Percentiles rank a stretch among this genome's conserved stretches.
These are phyloP conservation scores for Aurantiochytrium sp. DNA, from an alignment of 108 stramenopile genomes.

Conservation along the genomic window DNA sequence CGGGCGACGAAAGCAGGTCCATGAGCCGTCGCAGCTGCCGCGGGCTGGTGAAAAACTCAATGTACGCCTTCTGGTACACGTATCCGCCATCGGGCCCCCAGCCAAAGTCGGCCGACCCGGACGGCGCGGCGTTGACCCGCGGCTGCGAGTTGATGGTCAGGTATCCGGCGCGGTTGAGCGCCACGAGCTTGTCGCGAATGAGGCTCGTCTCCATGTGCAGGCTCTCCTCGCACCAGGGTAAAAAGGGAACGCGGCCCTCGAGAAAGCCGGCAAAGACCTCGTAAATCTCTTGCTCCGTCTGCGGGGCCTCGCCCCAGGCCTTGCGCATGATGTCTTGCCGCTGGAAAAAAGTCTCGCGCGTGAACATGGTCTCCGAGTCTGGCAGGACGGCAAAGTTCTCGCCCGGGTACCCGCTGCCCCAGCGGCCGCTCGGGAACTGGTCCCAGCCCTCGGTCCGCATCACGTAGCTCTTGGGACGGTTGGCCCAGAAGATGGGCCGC, in stretches of 20 bases:
- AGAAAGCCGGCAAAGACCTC: slow-evolving; percentile 88
- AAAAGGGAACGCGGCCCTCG: slow-evolving; percentile 76
- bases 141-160: slow-evolving; percentile 93
- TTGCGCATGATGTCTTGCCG: slow-evolving; percentile 77
- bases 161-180: slow-evolving; percentile 76
- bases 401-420: slow-evolving; percentile 71
- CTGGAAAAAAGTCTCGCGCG: slow-evolving; percentile 62
- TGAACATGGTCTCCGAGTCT: neutral
- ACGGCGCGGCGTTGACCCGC: slow-evolving; percentile 74
- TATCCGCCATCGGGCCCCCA: slow-evolving; percentile 89
- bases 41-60: slow-evolving; percentile 87
- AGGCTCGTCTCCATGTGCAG: slow-evolving; percentile 82
- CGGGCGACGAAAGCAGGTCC: slow-evolving; percentile 47
- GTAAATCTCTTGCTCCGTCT: slow-evolving; percentile 67
- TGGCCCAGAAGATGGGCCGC: slow-evolving; percentile 96
- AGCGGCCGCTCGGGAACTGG: slow-evolving; percentile 87
- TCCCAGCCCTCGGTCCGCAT: slow-evolving; percentile 91
- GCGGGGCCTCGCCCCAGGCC: slow-evolving; percentile 79
- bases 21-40: slow-evolving; percentile 62
- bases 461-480: slow-evolving; percentile 85
- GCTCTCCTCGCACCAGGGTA: slow-evolving; percentile 92
- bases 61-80: slow-evolving; percentile 94
- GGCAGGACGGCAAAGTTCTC: neutral
- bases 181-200: slow-evolving; percentile 70
- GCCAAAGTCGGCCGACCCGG: slow-evolving; percentile 74